phyloP scores from a whole-genome alignment of 192 early-diverging fungal genomes.

The Chytriomyces sp. region DNA sequence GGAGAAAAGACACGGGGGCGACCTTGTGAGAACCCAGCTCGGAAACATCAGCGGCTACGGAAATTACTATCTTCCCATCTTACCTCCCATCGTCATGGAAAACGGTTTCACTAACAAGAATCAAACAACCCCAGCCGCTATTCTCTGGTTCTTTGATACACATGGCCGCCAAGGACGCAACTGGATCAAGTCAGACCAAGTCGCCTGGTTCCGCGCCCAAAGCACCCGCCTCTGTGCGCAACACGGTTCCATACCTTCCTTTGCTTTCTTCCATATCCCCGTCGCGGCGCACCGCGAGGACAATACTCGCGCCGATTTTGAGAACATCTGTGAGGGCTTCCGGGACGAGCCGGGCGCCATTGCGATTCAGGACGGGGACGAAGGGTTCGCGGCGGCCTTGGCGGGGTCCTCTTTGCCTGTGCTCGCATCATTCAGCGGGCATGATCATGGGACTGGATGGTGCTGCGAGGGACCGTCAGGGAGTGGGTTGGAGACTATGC shows the following conservation, averaged over 20 bases:
- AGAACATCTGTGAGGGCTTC: background rate
- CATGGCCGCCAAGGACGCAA: background rate
- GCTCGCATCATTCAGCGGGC: slow-evolving; percentile 6
- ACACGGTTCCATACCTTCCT: background rate
- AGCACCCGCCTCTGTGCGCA: background rate
- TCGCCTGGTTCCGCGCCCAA: background rate
- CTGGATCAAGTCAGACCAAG: slow-evolving; percentile 10
- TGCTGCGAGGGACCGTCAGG: slow-evolving; percentile 11
- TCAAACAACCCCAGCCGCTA: background rate
- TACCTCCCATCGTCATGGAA: background rate
- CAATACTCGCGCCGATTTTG: slow-evolving; percentile 5
- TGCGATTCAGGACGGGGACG: slow-evolving; percentile 8
- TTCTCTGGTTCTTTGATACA: slow-evolving; percentile 21
- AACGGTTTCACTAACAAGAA: background rate
- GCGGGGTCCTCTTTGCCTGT: background rate
- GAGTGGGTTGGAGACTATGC: background rate
- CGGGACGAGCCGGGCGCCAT: background rate
- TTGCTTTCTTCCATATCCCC: slow-evolving; percentile 22
- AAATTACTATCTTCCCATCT: slow-evolving; percentile 7
- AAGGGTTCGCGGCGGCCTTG: background rate
- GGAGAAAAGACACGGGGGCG: background rate
- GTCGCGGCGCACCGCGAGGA: background rate
- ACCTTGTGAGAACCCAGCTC: background rate
- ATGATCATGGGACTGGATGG: slow-evolving; percentile 25
- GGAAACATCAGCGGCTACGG: slow-evolving; percentile 5